A percentile compares a stretch with the other conserved stretches of the same genome.
Conservation (phyloP, 352 stramenopile genomes). For the Achlya hypogyna region DNA sequence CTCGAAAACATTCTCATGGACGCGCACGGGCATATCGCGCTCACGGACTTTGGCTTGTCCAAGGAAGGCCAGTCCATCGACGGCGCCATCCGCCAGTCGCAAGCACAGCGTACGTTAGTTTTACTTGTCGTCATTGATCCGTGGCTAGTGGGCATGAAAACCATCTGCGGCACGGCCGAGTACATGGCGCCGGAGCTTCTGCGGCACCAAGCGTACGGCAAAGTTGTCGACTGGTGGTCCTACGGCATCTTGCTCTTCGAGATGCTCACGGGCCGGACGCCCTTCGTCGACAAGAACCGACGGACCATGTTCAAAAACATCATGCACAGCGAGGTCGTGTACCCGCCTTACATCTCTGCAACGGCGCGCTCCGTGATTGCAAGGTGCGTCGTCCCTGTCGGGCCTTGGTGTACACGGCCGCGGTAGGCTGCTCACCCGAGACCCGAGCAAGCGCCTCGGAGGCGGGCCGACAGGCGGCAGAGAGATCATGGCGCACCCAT, state of each 20-base stretch:
- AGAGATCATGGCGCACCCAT: conserved; percentile 83
- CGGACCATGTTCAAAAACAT: conserved; percentile 89
- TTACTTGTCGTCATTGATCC: background rate
- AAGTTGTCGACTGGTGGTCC: conserved; percentile 87
- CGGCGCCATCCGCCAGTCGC: conserved; percentile 69
- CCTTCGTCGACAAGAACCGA: conserved; percentile 82
- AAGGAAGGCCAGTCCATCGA: conserved; percentile 79
- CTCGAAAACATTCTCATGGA: conserved; percentile 88
- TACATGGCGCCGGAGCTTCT: conserved; percentile 84
- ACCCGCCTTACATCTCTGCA: conserved; percentile 77
- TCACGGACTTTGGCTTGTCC: conserved; percentile 83
- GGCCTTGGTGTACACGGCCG: background rate
- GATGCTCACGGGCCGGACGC: conserved; percentile 80
- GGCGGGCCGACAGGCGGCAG: conserved; percentile 67
- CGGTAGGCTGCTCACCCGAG: conserved; percentile 83
- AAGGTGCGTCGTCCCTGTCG: conserved; percentile 26
- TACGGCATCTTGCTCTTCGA: conserved; percentile 85
- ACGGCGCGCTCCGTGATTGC: conserved; percentile 66
- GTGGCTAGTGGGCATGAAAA: conserved; percentile 62
- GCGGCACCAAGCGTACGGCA: conserved; percentile 78
- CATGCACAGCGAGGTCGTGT: conserved; percentile 83
- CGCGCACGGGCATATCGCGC: conserved; percentile 72
- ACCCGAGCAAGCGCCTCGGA: conserved; percentile 89
- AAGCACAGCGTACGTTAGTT: conserved; percentile 35
- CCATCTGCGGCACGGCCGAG: conserved; percentile 81